Conservation (phyloP, 306 rosid genomes). For the Prinsepia uniflora region DNA sequence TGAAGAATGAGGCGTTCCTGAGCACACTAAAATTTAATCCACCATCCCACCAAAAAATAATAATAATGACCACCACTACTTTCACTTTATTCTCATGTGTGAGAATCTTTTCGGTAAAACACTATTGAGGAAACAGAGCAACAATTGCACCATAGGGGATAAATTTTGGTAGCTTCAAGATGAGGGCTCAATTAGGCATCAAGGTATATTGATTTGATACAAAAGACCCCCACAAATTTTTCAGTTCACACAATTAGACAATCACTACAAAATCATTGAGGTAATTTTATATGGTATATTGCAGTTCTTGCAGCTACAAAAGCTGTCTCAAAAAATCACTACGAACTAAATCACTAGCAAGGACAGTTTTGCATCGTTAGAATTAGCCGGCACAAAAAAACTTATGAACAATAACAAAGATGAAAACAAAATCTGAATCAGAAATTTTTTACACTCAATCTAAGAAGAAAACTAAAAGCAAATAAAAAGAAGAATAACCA, state of each 20-base stretch:
- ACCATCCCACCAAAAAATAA: neutral
- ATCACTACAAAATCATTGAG: neutral
- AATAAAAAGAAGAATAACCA: too few species aligned
- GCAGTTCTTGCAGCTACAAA: neutral
- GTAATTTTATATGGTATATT: neutral
- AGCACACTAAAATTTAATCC: neutral
- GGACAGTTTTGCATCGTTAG: too few species aligned
- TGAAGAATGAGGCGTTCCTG: neutral
- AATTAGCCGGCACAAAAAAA: neutral
- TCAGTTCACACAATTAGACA: neutral
- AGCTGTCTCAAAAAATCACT: neutral
- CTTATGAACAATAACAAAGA: neutral
- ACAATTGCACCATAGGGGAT: neutral
- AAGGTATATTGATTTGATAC: neutral
- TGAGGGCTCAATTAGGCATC: neutral
- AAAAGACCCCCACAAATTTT: neutral
- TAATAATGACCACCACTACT: neutral
- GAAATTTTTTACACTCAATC: neutral
- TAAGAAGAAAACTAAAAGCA: too few species aligned
- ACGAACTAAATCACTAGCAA: neutral
- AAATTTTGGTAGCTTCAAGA: neutral
- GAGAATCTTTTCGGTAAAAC: neutral
- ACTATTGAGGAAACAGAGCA: neutral
- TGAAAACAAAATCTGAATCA: neutral
- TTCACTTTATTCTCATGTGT: neutral